Base-by-base conservation (phyloP, 768 basidiomycete species). In the Rhodotorula sphaerocarpa region DNA sequence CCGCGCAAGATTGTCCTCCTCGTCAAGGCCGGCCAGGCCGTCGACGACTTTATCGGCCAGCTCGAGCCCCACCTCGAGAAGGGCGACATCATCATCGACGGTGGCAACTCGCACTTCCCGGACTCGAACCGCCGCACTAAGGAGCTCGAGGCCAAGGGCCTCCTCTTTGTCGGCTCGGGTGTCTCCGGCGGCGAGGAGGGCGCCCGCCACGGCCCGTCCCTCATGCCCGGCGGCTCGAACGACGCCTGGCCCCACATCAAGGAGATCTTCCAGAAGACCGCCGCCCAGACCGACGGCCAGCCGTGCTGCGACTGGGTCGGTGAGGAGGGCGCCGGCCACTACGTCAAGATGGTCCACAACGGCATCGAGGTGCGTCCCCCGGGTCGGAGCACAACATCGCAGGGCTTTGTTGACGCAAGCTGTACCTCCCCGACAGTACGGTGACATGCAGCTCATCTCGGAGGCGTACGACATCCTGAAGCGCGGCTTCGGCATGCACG, bases 221-320 rank as follows among this genome's bases (percentile, higher is more conserved):
- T 99, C 76, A 99, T 99, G 95, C 95, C 95, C 65, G 95, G 95
- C 80, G 95, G 95, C 72, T 89, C 88, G 44, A 73, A 83, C 54
- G 87, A 84, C 69, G 95, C 95, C 36, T 99, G 95, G 95, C 90
- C 90, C 30, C 81, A 82, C 70, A 96, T 99, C 79, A 92, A 96
- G 81, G 83, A 89, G 66, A 97, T 99, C 74, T 99, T 99, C 86
- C 95, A 99, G 79, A 88, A 88, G 77, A 87, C 93, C 54, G 84
- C 95, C 67, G 95, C 95, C 62, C 90, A 97, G 75, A 88, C 86
- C 66, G 81, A 89, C 57, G 90, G 90, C 66, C 88, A 73, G 71
- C 95, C 95, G 36, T 99, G 95, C 81, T 96, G 93, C 76, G 95
- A 99, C 79, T 99, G 95, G 95, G 93, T 99, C 72, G 95, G 95